phyloP scores from a whole-genome alignment of 352 stramenopile species.

The Pythium periplocum region DNA sequence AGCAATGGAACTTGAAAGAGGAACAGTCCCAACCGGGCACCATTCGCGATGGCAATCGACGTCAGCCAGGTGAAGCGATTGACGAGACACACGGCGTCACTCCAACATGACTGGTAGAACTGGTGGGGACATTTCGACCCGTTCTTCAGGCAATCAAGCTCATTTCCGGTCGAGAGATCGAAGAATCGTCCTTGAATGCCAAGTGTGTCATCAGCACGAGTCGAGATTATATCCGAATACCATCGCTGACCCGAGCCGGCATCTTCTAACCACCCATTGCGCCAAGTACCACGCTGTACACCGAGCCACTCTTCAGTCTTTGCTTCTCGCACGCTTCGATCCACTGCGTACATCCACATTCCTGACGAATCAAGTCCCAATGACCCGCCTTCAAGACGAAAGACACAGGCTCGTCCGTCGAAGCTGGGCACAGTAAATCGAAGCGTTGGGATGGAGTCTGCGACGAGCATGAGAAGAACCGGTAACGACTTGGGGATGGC shows the following conservation, averaged over 20 bases:
- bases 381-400: conserved; percentile 11
- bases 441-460: conserved; percentile 17
- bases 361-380: conserved; percentile 8
- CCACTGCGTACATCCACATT: conserved; percentile 3
- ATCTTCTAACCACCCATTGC: conserved; percentile 29
- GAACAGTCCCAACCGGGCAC: conserved; percentile 21
- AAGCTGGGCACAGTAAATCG: conserved; percentile 17
- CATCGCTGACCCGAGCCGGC: conserved; percentile 8
- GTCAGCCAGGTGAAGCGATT: conserved; percentile 1
- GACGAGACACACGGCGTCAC: not conserved
- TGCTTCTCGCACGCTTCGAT: conserved; percentile 4
- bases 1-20: conserved; percentile 10
- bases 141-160: conserved; percentile 16
- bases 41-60: conserved; percentile 19
- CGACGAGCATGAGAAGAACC: conserved; percentile 29
- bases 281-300: conserved; percentile 19
- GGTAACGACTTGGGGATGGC: conserved; percentile 18
- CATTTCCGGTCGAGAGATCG: conserved; percentile 1
- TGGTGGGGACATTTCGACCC: conserved; percentile 6
- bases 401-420: conserved; percentile 25
- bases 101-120: conserved; percentile 1
- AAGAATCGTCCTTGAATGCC: too few relatives aligned
- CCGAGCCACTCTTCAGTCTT: conserved; percentile 21
- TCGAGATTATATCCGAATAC: conserved; percentile 20
- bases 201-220: not conserved